A percentile compares a stretch with the other conserved stretches of the same genome.
Conservation (phyloP, 177 flowering plant species). For the Vitis hybrid region DNA sequence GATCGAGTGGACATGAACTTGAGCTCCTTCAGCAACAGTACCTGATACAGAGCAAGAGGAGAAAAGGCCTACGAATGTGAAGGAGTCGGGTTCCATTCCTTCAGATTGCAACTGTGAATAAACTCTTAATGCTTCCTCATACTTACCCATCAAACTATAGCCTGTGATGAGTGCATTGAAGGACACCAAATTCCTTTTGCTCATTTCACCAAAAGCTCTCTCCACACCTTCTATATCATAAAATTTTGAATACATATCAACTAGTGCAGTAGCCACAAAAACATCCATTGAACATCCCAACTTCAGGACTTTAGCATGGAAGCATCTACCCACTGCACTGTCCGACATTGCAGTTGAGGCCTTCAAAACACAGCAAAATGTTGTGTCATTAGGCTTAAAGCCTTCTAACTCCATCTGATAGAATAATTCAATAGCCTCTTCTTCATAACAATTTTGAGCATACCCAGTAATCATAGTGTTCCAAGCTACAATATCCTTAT, state of each 20-base stretch:
- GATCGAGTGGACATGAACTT: conserved; percentile 30
- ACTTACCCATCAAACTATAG: conserved; percentile 23
- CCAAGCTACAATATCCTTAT: conserved; percentile 31
- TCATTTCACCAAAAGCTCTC: conserved; percentile 29
- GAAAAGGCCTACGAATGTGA: conserved; percentile 29
- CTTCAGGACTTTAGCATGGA: conserved; percentile 29
- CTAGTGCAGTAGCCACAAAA: conserved; percentile 37
- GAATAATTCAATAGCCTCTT: conserved; percentile 27
- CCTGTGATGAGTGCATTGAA: conserved; percentile 41
- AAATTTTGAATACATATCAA: conserved; percentile 38
- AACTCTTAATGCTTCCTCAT: conserved; percentile 23
- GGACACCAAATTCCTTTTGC: conserved; percentile 26
- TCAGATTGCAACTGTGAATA: conserved; percentile 14
- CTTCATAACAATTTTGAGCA: conserved; percentile 21
- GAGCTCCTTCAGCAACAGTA: conserved; percentile 27
- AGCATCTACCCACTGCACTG: conserved; percentile 16
- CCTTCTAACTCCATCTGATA: conserved; percentile 21
- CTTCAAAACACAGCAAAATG: conserved; percentile 26
- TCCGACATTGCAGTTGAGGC: conserved; percentile 20
- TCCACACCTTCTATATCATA: conserved; percentile 24
- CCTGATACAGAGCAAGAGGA: conserved; percentile 22
- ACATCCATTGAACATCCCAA: conserved; percentile 26
- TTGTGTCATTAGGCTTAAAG: conserved; percentile 26
- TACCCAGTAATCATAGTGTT: conserved; percentile 36
- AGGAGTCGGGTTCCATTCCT: conserved; percentile 24